Evolutionary conservation across 1,139 yeast genomes (phyloP).

Genomic region (Suzukiozyma palmioleophila): DNA sequence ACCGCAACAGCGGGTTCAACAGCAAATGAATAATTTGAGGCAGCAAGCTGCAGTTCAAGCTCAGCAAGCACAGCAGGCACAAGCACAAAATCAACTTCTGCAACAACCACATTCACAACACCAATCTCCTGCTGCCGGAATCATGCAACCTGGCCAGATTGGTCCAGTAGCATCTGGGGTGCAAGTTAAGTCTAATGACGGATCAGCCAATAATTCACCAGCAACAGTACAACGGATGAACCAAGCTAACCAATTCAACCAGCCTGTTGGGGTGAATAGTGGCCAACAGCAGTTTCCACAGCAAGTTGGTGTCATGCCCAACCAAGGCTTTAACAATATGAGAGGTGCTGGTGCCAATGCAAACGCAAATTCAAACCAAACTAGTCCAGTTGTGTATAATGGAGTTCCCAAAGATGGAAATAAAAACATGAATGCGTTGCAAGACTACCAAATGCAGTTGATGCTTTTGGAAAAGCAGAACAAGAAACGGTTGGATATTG

Average conservation of each 20-base stretch:
- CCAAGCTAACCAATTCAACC: conserved; percentile 18
- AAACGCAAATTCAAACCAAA: conserved; percentile 2
- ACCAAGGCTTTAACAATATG: conserved; percentile 4
- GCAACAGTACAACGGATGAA: conserved; percentile 15
- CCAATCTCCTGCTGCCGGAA: not conserved
- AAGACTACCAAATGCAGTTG: conserved; percentile 74
- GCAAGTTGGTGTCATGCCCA: conserved; percentile 6
- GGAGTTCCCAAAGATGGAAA: conserved; percentile 11
- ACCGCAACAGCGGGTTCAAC: conserved; percentile 48
- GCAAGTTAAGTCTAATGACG: conserved; percentile 9
- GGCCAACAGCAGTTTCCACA: conserved; percentile 5
- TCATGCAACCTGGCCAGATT: conserved; percentile 7
- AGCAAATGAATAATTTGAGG: conserved; percentile 48
- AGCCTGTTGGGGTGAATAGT: conserved; percentile 4
- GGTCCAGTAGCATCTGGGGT: conserved; percentile 7
- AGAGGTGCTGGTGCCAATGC: not conserved
- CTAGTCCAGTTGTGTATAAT: conserved; percentile 5
- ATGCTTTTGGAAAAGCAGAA: conserved; percentile 70
- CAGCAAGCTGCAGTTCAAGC: conserved; percentile 41
- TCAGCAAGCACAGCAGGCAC: conserved; percentile 23
- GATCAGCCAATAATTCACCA: conserved; percentile 16
- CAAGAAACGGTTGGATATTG: conserved; percentile 55
- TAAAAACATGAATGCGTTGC: conserved; percentile 45
- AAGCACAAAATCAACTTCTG: conserved; percentile 8
- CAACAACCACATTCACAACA: conserved; percentile 9